These are phyloP conservation scores for Rhodotorula sp. DNA, from an alignment of 1,284 basidiomycete species.

Conservation along the genomic window DNA sequence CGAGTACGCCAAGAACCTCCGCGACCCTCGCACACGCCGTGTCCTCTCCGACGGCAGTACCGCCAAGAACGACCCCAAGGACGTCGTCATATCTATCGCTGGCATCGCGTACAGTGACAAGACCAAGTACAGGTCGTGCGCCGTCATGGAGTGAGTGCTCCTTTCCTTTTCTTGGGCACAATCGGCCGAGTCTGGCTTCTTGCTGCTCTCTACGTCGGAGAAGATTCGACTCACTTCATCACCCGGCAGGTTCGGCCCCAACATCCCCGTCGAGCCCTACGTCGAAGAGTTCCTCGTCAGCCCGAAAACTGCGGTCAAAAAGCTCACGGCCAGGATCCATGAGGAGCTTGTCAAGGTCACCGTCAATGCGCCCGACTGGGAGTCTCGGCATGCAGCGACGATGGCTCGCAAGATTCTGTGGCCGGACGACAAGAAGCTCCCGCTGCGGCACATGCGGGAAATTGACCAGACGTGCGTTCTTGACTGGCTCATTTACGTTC, in stretches of 20 bases:
- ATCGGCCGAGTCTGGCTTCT: not conserved
- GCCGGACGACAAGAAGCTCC: conserved; percentile 69
- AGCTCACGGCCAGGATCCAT: conserved; percentile 73
- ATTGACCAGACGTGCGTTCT: conserved; percentile 82
- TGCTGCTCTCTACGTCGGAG: not conserved
- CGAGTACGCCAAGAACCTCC: conserved; percentile 79
- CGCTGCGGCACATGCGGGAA: conserved; percentile 65
- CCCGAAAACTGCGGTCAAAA: conserved; percentile 78
- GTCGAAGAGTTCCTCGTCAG: conserved; percentile 71
- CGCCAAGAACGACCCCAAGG: conserved; percentile 50
- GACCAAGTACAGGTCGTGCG: conserved; percentile 79
- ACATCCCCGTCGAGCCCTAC: conserved; percentile 73
- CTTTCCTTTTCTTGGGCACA: not conserved
- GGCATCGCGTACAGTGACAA: conserved; percentile 94
- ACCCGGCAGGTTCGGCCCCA: conserved; percentile 67
- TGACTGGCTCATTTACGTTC: not conserved
- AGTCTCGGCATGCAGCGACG: conserved; percentile 75
- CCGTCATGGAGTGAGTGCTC: conserved; percentile 54
- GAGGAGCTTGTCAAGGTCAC: conserved; percentile 69
- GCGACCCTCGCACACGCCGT: conserved; percentile 51
- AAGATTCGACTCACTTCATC: not conserved
- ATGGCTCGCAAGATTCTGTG: conserved; percentile 89
- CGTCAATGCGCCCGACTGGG: conserved; percentile 91
- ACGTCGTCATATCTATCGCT: conserved; percentile 69
- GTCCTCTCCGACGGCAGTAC: conserved; percentile 23